Evolutionary conservation across 371 early-diverging fungal species (phyloP).

Genomic region (Haplosporangium sp.): DNA sequence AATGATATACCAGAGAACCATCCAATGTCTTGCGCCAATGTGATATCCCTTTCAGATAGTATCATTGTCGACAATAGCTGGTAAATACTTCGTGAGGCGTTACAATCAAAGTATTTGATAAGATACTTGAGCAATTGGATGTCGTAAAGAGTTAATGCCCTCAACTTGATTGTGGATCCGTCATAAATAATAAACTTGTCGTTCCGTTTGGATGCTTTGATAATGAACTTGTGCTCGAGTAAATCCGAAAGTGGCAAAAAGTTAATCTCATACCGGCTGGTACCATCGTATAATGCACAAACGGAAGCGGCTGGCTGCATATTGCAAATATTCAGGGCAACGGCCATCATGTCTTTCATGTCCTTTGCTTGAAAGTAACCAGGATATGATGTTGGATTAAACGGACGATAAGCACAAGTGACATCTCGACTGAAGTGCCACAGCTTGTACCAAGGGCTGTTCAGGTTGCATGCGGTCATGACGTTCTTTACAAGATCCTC

Average conservation of each 20-base stretch:
- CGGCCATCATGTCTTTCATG: conserved; percentile 1
- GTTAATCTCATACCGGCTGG: not conserved
- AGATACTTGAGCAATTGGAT: conserved; percentile 1
- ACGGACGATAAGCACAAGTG: not conserved
- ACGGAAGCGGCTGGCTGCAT: conserved; percentile 3
- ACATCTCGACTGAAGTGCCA: conserved; percentile 3
- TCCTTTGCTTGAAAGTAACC: conserved; percentile 3
- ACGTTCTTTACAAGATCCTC: not conserved
- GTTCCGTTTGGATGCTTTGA: not conserved
- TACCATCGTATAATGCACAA: not conserved
- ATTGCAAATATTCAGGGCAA: conserved; percentile 5
- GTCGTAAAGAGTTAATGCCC: conserved; percentile 1
- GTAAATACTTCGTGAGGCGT: conserved; percentile 5
- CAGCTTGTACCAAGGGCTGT: conserved; percentile 1
- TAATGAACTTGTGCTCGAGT: conserved; percentile 3
- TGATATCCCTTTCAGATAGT: not conserved
- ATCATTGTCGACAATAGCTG: not conserved
- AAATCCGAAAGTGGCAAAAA: conserved; percentile 3
- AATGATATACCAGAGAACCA: conserved; percentile 5
- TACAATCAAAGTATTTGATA: conserved; percentile 2
- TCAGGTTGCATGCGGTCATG: not conserved
- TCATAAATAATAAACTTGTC: conserved; percentile 7
- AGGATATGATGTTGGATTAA: conserved; percentile 1
- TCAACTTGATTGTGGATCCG: conserved; percentile 1
- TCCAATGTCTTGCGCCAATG: conserved; percentile 3